Conservation (phyloP, 345 rosid species). For the Ceriops zippeliana region DNA sequence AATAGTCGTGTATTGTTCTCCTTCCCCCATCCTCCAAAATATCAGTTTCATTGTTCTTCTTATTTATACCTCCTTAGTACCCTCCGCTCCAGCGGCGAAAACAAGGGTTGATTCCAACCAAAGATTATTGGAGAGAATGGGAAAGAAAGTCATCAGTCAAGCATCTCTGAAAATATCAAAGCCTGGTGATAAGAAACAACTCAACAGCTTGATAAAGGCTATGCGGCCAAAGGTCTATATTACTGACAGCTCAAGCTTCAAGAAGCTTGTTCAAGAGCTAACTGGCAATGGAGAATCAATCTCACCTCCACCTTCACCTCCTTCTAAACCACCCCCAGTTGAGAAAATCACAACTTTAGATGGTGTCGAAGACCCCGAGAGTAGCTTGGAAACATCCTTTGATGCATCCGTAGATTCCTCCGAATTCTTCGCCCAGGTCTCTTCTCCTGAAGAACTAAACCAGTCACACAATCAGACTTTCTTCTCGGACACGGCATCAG, state of each 20-base stretch:
- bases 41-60: neutral
- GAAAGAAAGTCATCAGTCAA: slow-evolving; percentile 22
- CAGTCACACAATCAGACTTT: neutral
- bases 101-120: neutral
- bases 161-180: slow-evolving; percentile 20
- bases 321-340: neutral
- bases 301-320: neutral
- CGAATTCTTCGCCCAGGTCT: neutral
- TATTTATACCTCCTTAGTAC: neutral
- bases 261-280: slow-evolving; percentile 39
- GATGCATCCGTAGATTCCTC: slow-evolving; percentile 8
- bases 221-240: slow-evolving; percentile 44
- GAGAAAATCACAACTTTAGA: neutral
- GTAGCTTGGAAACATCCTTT: neutral
- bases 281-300: slow-evolving; percentile 25
- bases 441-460: neutral
- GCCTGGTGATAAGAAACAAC: slow-evolving; percentile 16
- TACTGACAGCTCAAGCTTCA: slow-evolving; percentile 40
- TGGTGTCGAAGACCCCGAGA: neutral
- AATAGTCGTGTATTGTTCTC: neutral
- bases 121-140: slow-evolving; percentile 16
- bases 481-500: slow-evolving; percentile 1
- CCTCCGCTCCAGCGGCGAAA: slow-evolving; percentile 7
- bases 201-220: slow-evolving; percentile 19
- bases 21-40: neutral